Evolutionary conservation across 2,329 filamentous ascomycete genomes (phyloP), one percentile per base, ranked within the genome.

Genomic region (Chaetomiaceae sp.): DNA sequence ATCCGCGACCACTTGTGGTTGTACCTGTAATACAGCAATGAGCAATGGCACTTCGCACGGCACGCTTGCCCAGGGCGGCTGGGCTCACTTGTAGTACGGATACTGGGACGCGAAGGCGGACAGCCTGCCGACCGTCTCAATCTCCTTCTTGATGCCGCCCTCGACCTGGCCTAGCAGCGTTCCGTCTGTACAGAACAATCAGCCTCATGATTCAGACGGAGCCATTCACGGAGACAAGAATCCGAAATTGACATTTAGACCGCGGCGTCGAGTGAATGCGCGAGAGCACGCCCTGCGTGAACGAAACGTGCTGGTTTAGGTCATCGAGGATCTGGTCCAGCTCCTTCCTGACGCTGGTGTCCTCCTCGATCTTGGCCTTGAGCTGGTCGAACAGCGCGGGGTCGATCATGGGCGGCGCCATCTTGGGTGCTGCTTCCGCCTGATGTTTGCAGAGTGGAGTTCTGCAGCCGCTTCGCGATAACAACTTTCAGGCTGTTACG

Each of bases 341-440:
- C 60, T 87, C 81, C 71, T 97, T 91, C 60, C 87, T 82, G 45
- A 95, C 82, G 45, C 78, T 74, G 8, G 80, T 76, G 64, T 97
- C 93, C 65, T 94, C 84, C 58, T 97, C 93, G 58, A 96, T 88
- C 66, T 90, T 90, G 49, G 78, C 72, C 68, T 96, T 91, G 51
- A 98, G 82, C 58, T 85, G 78, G 61, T 89, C 81, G 67, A 97
- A 96, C 65, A 97, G 87, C 55, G 78, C 76, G 50, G 87, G 84
- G 64, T 94, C 84, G 60, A 93, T 81, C 75, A 85, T 79, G 47
- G 58, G 49, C 2, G 49, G 48, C 26, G 55, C 50, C 56, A 58
- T 60, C 37, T 38, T 54, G 22, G 37, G 4, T 30, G 26, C 12
- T 24, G 26, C 14, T 14, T 19, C 12, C 26, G 17, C 15, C 4